Evolutionary conservation across 805 yeast species (phyloP), one percentile per base, ranked within the genome.

Genomic region (Wickerhamomyces bisporus): DNA sequence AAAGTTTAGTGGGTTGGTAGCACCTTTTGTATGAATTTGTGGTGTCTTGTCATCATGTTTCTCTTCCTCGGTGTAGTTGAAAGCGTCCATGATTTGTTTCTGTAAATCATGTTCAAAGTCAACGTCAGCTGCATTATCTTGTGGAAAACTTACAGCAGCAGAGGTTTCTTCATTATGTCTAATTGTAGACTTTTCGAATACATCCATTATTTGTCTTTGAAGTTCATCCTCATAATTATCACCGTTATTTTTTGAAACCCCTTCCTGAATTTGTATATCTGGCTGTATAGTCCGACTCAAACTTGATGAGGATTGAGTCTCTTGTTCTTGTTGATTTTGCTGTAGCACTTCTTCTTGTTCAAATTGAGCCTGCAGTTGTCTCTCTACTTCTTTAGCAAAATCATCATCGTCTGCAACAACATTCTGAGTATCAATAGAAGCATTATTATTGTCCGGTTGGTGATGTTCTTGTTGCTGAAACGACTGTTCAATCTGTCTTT

Each of bases 331-430:
- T 15, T 32, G 32, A 11, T 34, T 30, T 18, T 45, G 41, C 17
- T 40, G 43, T 14, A 44, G 44, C 36, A 35, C 27, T 13, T 39
- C 35, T 18, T 37, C 43, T 18, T 39, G 38, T 3, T 42, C 32
- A 11, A 49, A 35, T 32, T 53, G 56, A 11, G 37, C 39, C 24
- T 53, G 48, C 8, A 52, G 37, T 26, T 50, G 54, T 36, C 54
- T 43, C 35, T 57, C 53, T 23, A 51, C 55, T 19, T 53, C 54
- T 16, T 53, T 49, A 9, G 55, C 56, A 34, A 53, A 52, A 13
- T 50, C 53, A 26, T 49, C 53, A 23, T 48, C 54, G n/a, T 49
- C 53, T 16, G 36, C 43, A 24, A n/a, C n/a, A n/a, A n/a, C n/a
- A n/a, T n/a, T n/a, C n/a, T 35, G 32, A 25, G 24, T 32, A 12